Evolutionary conservation across 345 rosid genomes (phyloP).

Genomic region (Hirschfeldia incana): DNA sequence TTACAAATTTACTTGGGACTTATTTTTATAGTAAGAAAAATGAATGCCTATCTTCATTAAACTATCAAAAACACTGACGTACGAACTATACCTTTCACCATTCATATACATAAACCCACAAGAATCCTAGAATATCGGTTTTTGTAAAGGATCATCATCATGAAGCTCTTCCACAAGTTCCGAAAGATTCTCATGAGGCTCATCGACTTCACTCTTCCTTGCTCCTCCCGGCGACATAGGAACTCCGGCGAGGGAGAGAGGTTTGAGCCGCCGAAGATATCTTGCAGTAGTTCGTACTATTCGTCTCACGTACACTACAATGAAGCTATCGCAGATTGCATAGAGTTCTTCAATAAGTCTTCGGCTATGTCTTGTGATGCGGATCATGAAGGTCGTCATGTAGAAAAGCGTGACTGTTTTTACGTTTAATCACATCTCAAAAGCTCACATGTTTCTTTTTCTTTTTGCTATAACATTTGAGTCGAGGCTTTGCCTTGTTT

Average conservation of each 20-base stretch:
- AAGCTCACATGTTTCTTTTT: background rate
- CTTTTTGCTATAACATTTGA: background rate
- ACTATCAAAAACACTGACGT: constrained; percentile 32
- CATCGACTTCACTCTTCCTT: constrained; percentile 53
- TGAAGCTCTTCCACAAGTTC: constrained; percentile 71
- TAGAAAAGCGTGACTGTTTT: constrained; percentile 50
- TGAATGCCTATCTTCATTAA: constrained; percentile 9
- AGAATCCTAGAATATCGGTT: background rate
- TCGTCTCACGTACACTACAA: constrained; percentile 78
- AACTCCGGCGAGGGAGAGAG: constrained; percentile 34
- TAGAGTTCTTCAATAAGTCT: constrained; percentile 91
- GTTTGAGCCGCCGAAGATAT: constrained; percentile 81
- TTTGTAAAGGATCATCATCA: constrained; percentile 43
- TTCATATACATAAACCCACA: constrained; percentile 43
- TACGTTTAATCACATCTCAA: constrained; percentile 26
- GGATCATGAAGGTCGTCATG: constrained; percentile 51
- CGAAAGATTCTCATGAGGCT: constrained; percentile 69
- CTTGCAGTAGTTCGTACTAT: constrained; percentile 76
- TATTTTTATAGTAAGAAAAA: background rate
- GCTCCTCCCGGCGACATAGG: constrained; percentile 23
- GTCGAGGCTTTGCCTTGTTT: constrained; percentile 18
- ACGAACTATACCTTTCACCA: constrained; percentile 45
- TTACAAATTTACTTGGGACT: constrained; percentile 27
- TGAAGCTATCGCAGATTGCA: constrained; percentile 93
- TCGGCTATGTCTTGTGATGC: constrained; percentile 59